These are phyloP conservation scores for Hymenoscyphus albidus DNA, from an alignment of 2,329 filamentous ascomycete species.

Conservation along the genomic window DNA sequence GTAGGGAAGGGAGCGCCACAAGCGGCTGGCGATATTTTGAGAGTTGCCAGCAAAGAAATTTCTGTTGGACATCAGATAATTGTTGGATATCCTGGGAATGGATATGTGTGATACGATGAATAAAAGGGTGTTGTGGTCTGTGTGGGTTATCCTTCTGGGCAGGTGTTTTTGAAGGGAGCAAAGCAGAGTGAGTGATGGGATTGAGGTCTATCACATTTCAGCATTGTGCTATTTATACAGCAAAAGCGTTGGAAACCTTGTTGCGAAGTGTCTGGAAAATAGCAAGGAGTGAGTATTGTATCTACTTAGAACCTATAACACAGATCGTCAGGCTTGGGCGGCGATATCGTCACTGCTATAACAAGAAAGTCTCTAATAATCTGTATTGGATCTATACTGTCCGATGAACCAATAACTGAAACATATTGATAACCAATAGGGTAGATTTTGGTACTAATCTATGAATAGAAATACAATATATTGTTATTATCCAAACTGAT, in stretches of 20 bases:
- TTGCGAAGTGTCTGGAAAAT: slow-evolving; percentile 3
- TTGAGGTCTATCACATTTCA: slow-evolving; percentile 28
- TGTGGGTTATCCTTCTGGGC: slow-evolving; percentile 19
- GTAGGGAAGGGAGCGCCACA: slow-evolving; percentile 36
- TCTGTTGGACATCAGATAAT: slow-evolving; percentile 34
- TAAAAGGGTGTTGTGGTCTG: slow-evolving; percentile 21
- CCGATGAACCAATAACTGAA: too few species aligned
- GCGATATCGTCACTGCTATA: background rate
- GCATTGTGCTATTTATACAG: slow-evolving; percentile 36
- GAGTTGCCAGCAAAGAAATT: slow-evolving; percentile 36
- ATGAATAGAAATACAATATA: too few species aligned
- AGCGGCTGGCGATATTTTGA: slow-evolving; percentile 42
- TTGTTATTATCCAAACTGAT: too few species aligned
- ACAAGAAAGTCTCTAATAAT: background rate
- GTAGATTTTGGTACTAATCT: too few species aligned
- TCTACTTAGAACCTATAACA: too few species aligned
- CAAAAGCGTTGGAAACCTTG: slow-evolving; percentile 32
- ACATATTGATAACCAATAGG: too few species aligned
- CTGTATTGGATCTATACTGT: too few species aligned
- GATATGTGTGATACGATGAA: slow-evolving; percentile 35
- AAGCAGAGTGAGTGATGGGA: slow-evolving; percentile 31
- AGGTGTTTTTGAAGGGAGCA: slow-evolving; percentile 29
- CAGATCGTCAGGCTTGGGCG: background rate
- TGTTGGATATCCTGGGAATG: slow-evolving; percentile 39
- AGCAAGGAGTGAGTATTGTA: too few species aligned